Conservation (phyloP, 441 rosid genomes). For the Syzygium syzygioides region DNA sequence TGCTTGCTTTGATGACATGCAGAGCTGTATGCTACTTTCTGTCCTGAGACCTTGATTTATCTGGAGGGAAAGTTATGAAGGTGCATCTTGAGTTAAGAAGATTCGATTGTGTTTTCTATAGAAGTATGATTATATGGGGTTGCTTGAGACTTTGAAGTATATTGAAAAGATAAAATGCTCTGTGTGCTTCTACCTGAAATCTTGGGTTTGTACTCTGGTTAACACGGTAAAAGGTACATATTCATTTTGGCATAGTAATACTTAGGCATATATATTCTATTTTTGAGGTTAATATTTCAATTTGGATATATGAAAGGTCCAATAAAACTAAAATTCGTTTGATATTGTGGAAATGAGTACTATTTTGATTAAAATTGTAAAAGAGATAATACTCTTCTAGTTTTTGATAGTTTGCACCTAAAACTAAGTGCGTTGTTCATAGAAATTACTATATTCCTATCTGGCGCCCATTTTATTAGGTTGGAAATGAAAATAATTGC, state of each 20-base stretch:
- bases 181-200: neutral
- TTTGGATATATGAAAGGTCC: neutral
- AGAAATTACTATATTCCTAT: neutral
- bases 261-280: neutral
- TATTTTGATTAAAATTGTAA: neutral
- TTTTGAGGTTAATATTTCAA: neutral
- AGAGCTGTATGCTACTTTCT: conserved; percentile 94
- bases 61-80: conserved; percentile 36
- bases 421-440: neutral
- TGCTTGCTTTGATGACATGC: conserved; percentile 94
- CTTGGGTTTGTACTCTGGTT: neutral
- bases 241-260: neutral
- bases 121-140: neutral
- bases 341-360: neutral
- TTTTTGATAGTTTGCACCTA: neutral
- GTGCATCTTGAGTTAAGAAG: conserved; percentile 31
- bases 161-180: neutral
- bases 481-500: neutral
- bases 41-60: conserved; percentile 59
- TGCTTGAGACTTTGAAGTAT: neutral
- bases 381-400: neutral
- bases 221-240: neutral
- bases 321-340: neutral
- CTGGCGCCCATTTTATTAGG: neutral
- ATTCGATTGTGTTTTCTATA: neutral